Conservation (phyloP, 495 filamentous ascomycete genomes). For the Podospora didyma region DNA sequence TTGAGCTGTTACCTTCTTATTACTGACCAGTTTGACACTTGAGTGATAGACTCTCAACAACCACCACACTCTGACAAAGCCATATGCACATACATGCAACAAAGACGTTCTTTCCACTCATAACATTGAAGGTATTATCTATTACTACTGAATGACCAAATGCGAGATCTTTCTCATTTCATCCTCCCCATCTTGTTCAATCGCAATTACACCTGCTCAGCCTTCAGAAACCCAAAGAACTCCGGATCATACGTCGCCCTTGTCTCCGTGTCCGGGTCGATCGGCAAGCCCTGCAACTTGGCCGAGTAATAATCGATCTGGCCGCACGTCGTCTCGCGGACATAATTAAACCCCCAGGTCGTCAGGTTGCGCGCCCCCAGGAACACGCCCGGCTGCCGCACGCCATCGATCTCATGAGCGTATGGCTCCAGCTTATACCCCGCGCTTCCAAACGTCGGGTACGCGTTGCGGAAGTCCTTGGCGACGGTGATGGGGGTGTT, state of each 20-base stretch:
- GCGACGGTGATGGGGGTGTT: neutral
- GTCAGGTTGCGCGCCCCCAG: conserved; percentile 12
- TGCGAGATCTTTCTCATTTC: too few relatives aligned
- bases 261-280: neutral
- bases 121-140: too few relatives aligned
- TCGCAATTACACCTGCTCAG: neutral
- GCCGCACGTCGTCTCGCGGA: neutral
- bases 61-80: too few relatives aligned
- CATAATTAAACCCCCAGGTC: neutral
- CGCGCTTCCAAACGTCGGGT: neutral
- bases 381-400: conserved; percentile 27
- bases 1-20: too few relatives aligned
- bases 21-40: too few relatives aligned
- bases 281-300: neutral
- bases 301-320: neutral
- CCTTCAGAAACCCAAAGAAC: neutral
- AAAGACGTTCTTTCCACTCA: too few relatives aligned
- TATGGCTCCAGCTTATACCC: conserved; percentile 15
- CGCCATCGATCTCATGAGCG: conserved; percentile 30
- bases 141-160: too few relatives aligned
- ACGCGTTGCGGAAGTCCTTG: neutral
- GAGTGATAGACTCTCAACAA: too few relatives aligned
- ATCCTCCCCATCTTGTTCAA: neutral
- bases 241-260: neutral
- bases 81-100: too few relatives aligned